These are phyloP conservation scores for Xerocomus brunneocitrinus DNA, from an alignment of 768 basidiomycete species.

Conservation along the genomic window DNA sequence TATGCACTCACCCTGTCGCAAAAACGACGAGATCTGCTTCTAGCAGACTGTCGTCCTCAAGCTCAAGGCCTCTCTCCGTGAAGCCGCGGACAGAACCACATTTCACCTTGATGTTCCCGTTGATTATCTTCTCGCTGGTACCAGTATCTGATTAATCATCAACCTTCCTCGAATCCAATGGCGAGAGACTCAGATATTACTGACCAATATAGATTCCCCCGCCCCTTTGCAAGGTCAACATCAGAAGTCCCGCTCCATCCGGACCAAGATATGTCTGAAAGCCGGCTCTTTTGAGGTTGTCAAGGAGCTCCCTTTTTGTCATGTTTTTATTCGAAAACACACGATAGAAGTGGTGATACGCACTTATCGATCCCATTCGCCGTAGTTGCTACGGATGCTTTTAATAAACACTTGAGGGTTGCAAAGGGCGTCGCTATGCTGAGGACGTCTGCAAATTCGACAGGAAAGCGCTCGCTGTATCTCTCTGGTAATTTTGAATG, in stretches of 20 bases:
- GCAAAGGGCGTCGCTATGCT: constrained; percentile 18
- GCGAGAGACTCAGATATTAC: neutral
- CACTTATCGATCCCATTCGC: constrained; percentile 25
- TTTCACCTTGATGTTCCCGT: constrained; percentile 50
- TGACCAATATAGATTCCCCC: constrained; percentile 41
- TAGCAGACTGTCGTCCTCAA: constrained; percentile 25
- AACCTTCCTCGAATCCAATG: neutral
- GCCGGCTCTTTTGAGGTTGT: constrained; percentile 32
- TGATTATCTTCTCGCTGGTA: constrained; percentile 40
- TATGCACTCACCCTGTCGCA: constrained; percentile 29
- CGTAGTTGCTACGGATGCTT: neutral
- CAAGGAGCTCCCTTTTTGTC: constrained; percentile 32
- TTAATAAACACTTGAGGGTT: constrained; percentile 12
- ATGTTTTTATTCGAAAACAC: neutral
- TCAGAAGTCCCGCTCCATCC: constrained; percentile 34
- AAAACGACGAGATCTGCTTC: constrained; percentile 31
- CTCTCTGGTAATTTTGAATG: constrained; percentile 9
- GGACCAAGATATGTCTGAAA: constrained; percentile 37
- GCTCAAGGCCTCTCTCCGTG: constrained; percentile 24
- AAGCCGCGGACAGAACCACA: constrained; percentile 30
- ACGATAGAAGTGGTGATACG: neutral
- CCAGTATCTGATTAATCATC: constrained; percentile 29
- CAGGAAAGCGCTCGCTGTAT: constrained; percentile 25
- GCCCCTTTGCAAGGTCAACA: constrained; percentile 25
- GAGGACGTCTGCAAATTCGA: constrained; percentile 24